Base-by-base conservation (phyloP, 306 rosid species). In the Dryas octopetala region DNA sequence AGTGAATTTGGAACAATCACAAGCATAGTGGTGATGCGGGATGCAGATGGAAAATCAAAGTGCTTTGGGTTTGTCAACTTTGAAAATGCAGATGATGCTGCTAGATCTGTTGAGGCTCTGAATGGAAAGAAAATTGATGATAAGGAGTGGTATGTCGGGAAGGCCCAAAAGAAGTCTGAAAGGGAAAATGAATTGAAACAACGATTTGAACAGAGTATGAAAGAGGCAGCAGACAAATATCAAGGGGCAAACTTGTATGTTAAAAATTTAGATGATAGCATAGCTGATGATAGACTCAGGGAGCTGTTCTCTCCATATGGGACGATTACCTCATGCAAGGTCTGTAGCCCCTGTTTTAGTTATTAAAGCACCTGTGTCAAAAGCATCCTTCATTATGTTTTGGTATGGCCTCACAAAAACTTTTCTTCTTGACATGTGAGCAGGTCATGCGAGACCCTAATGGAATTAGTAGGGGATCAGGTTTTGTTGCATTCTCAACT, bases 401-500 rank as follows among this genome's bases (percentile, higher is more conserved):
- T 16, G 19, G 59, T 6, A 9, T 69, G 43, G 43, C 51, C 79
- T 80, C 54, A 63, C 75, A 26, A 57, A 65, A 26, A 38, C 49
- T 8, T 46, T 23, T 76, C 19, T 74, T 55, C 63, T 80, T 79
- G 62, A 68, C 50, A 76, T 58, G 49, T 71, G 83, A 62, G 73
- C 84, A 94, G 98, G 96, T 95, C 68, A 95, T 95, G 98, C 87
- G 87, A 78, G 98, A 95, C 77, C 97, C 97, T n/a, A 95, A 79
- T 68, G 98, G 98, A 79, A 44, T 90, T 12, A 95, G 98, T 72
- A 88, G 97, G 71, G 98, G 98, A 53, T 95, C 98, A 0, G 98
- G 97, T 17, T 95, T 95, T 84, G 97, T 95, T 78, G 97, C 98
- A 71, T 95, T 91, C 78, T 87, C 98, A 2, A 89, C 96, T 85